Conservation (phyloP, 1,284 basidiomycete genomes). For the Leccinum ponderosum region DNA sequence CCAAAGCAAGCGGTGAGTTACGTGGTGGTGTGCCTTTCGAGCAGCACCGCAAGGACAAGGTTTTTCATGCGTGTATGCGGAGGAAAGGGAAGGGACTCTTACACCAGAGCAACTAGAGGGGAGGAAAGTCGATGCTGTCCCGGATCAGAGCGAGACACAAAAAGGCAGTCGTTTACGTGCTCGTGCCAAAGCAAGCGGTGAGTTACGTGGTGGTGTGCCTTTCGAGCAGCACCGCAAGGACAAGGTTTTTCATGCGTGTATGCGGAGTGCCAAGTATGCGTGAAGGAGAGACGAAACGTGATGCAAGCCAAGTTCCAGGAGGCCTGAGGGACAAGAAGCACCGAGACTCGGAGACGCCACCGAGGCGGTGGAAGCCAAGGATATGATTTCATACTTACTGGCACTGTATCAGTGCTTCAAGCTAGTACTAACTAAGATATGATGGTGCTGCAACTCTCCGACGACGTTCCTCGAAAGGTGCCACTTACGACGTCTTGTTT, state of each 20-base stretch:
- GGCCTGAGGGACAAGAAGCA: not conserved
- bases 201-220: slow-evolving; percentile 24
- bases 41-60: too few relatives aligned
- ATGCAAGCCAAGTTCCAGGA: not conserved
- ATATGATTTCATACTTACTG: not conserved
- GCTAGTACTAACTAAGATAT: not conserved
- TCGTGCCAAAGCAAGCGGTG: slow-evolving; percentile 1
- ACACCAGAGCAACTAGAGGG: not conserved
- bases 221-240: slow-evolving; percentile 30
- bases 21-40: too few relatives aligned
- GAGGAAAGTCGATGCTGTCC: not conserved
- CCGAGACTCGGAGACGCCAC: not conserved
- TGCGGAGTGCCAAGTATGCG: not conserved
- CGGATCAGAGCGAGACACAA: slow-evolving; percentile 15
- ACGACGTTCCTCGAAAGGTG: not conserved
- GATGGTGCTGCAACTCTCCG: not conserved
- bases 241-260: slow-evolving; percentile 23
- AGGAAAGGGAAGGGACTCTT: too few relatives aligned
- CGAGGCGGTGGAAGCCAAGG: not conserved
- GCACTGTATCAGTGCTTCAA: not conserved
- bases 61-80: too few relatives aligned
- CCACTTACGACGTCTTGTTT: not conserved
- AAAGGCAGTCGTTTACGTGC: not conserved
- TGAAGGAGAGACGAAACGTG: slow-evolving; percentile 3
- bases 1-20: too few relatives aligned